Evolutionary conservation across 805 yeast species (phyloP), one percentile per base, ranked within the genome.

Genomic region (Yamadazyma sp.): DNA sequence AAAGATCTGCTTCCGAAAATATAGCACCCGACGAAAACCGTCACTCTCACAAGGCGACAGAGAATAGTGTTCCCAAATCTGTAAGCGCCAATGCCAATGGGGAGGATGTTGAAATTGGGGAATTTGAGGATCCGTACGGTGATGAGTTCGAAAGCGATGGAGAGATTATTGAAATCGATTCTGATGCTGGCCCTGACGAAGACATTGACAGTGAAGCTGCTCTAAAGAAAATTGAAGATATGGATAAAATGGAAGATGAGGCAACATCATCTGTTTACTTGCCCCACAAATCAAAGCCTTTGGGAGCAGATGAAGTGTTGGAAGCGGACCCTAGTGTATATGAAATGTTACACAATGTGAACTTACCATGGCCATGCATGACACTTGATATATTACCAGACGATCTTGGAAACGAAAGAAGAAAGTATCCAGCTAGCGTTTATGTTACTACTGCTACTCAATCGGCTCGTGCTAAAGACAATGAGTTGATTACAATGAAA

Each of bases 251-350:
- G 36, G 64, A 63, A 35, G 67, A 61, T 24, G 57, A 55, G 21
- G 46, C 51, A 12, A 54, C 55, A 18, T 52, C 59, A 10, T 65
- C 63, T 40, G 65, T 91, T 29, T 93, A 86, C 63, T 70, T 93
- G 47, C 98, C 99, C 14, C 95, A 89, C 57, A 75, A 80, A 63
- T 82, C 93, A 18, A 80, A 78, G 52, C 96, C 96, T 5, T 72
- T 93, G 49, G 97, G 96, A 1, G 95, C 95, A 2, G 95, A 88
- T 65, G 98, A 93, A 67, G 95, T 84, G 9, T 72, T 93, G 56
- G 97, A 91, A 65, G 96, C 98, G 1, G 99, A 93, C 64, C 96
- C 96, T 30, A 71, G 89, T 6, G 96, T 91, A 3, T 93, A 93
- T 59, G 95, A 91, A 54, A 93, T 93, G 98, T 68, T 93, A 41